Evolutionary conservation across 352 stramenopile genomes (phyloP), one percentile per base, ranked within the genome.

Genomic region (Pythium scleroteichum): DNA sequence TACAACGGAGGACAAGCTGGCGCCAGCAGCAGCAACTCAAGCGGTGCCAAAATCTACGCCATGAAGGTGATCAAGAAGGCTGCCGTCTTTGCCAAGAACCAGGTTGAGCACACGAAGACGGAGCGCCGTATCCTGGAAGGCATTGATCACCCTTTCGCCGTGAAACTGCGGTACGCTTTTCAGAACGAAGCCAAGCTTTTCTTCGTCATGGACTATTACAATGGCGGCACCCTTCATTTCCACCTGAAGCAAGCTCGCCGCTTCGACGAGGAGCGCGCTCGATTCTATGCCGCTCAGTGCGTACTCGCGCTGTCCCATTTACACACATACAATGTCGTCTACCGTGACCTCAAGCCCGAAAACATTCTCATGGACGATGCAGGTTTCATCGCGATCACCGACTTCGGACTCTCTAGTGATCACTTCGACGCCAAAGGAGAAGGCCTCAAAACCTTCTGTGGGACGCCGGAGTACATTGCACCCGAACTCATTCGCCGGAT

Each of bases 61-160:
- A 96, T 97, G 88, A 97, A 97, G 52, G 87, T 97, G 24, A 88
- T 97, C 48, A 95, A 96, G 62, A 97, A 97, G 61, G 71, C 78
- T 0, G 79, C 87, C 0, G 82, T 97, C 27, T 93, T 92, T 64
- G 84, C 77, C 16, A 93, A 92, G 45, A 89, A 92, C 53, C 90
- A 97, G 58, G 86, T 97, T 13, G 89, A 97, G 51, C 90, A 97
- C 71, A 97, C 90, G 9, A 97, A 95, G 66, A 94, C 87, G 0
- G 90, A 97, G 75, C 81, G 88, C 2, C 82, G 82, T 24, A 90
- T 97, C 41, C 70, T 97, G 35, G 85, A 89, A 60, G 76, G 86
- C 44, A 73, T 96, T 27, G 85, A 96, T 58, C 86, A 94, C 53
- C 87, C 87, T 6, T 96, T 96, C 58, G 76, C 93, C 33, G 87